phyloP scores from a whole-genome alignment of 2,329 filamentous ascomycete species.

The Mollisiaceae sp. region DNA sequence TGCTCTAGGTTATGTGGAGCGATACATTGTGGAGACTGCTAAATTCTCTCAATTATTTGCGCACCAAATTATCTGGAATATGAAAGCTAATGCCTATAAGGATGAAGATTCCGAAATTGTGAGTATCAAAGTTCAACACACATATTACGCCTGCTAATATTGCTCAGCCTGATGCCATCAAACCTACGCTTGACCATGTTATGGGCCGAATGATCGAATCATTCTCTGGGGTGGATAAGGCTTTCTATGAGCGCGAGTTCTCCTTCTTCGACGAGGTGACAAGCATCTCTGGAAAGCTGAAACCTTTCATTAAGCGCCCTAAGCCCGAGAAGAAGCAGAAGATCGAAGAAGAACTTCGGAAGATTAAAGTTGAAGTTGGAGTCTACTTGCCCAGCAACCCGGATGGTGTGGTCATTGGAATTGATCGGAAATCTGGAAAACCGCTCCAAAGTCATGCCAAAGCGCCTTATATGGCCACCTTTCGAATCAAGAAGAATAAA shows the following conservation, averaged over 20 bases:
- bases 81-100: conserved; percentile 99
- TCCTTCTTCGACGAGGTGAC: conserved; percentile 98
- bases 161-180: conserved; percentile 80
- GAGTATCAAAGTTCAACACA: conserved; percentile 45
- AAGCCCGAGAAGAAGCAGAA: conserved; percentile 99
- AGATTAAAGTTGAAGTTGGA: conserved; percentile 95
- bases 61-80: conserved; percentile 99
- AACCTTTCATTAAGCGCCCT: conserved; percentile 86
- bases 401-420: conserved; percentile 95
- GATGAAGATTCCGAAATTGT: conserved; percentile 90
- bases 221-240: conserved; percentile 78
- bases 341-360: conserved; percentile 96
- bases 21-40: conserved; percentile 95
- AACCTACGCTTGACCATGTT: conserved; percentile 90
- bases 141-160: conserved; percentile 13
- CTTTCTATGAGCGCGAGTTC: conserved; percentile 94
- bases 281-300: conserved; percentile 91
- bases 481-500: conserved; percentile 87
- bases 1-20: conserved; percentile 88
- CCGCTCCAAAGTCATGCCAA: conserved; percentile 98
- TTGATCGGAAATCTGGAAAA: conserved; percentile 97
- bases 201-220: conserved; percentile 82
- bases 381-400: conserved; percentile 98
- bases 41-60: conserved; percentile 98
- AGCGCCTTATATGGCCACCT: conserved; percentile 98